phyloP scores from a whole-genome alignment of 2,329 filamentous ascomycete genomes.

The Ramularia endophylla region DNA sequence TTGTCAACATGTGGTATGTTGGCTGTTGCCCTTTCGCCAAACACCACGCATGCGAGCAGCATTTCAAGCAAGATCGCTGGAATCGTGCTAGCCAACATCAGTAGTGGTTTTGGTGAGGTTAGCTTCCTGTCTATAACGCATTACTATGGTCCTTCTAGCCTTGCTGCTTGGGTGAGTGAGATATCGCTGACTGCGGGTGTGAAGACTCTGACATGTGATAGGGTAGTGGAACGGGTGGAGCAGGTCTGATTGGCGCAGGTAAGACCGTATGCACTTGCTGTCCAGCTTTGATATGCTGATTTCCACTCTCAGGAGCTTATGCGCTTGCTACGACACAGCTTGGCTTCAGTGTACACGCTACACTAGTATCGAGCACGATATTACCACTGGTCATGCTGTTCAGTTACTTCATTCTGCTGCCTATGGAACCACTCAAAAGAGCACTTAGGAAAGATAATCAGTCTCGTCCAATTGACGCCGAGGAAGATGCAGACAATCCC shows the following conservation, averaged over 20 bases:
- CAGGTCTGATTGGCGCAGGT: slow-evolving; percentile 79
- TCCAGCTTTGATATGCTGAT: too few relatives aligned
- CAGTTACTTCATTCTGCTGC: slow-evolving; percentile 79
- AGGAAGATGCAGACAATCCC: slow-evolving; percentile 37
- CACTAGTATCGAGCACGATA: slow-evolving; percentile 70
- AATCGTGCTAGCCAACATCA: slow-evolving; percentile 77
- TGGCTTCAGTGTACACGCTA: slow-evolving; percentile 65
- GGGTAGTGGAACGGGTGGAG: slow-evolving; percentile 54
- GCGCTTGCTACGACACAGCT: slow-evolving; percentile 77
- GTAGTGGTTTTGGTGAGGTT: slow-evolving; percentile 80
- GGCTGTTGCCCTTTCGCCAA: slow-evolving; percentile 72
- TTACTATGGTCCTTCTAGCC: slow-evolving; percentile 80
- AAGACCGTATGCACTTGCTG: too few relatives aligned
- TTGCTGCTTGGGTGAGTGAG: slow-evolving; percentile 68
- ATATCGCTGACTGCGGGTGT: too few relatives aligned
- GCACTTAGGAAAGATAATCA: slow-evolving; percentile 38
- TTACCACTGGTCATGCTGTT: slow-evolving; percentile 76
- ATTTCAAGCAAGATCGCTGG: slow-evolving; percentile 75
- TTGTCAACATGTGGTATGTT: slow-evolving; percentile 84
- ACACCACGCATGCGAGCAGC: slow-evolving; percentile 33
- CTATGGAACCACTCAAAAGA: slow-evolving; percentile 57
- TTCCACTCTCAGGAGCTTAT: too few relatives aligned
- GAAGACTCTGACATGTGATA: background rate
- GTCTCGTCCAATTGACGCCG: slow-evolving; percentile 50
- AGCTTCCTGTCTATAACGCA: slow-evolving; percentile 89